These are phyloP conservation scores for Mesembryanthemum crystallinum DNA, from an alignment of 148 eudicot species.

Conservation along the genomic window DNA sequence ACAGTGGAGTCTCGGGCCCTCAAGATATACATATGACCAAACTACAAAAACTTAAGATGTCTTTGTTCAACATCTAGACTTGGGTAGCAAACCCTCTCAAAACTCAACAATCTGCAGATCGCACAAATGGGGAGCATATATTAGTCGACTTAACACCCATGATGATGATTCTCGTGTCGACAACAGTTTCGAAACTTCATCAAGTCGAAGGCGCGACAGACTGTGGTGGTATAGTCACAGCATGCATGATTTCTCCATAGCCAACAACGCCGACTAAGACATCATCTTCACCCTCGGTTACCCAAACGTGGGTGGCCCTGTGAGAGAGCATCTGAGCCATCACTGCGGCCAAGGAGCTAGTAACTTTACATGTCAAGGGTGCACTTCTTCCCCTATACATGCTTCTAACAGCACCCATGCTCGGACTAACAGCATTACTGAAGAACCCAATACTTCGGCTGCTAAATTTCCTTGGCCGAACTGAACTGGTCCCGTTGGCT, in stretches of 20 bases:
- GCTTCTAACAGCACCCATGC: constrained; percentile 53
- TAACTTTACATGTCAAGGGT: constrained; percentile 75
- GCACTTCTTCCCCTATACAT: constrained; percentile 91
- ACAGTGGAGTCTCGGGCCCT: neutral
- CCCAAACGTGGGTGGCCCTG: constrained; percentile 93
- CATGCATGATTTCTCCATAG: constrained; percentile 79
- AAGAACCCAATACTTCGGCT: constrained; percentile 80
- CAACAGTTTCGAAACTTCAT: too few species aligned
- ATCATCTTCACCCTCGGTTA: constrained; percentile 82
- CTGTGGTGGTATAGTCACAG: constrained; percentile 62
- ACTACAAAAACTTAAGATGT: neutral
- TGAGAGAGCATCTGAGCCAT: constrained; percentile 99
- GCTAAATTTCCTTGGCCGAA: constrained; percentile 57
- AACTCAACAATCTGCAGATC: neutral
- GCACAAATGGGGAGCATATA: neutral
- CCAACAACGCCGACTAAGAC: constrained; percentile 79
- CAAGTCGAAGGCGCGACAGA: constrained; percentile 17
- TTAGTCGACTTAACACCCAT: neutral
- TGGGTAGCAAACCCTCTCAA: neutral
- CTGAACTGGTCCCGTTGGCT: constrained; percentile 31
- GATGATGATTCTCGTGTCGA: too few species aligned
- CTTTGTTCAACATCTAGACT: too few species aligned
- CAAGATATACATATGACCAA: constrained; percentile 7
- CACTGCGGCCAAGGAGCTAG: constrained; percentile 88
- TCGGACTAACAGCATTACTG: constrained; percentile 44